Percentiles rank a stretch among this genome's conserved stretches.
Evolutionary conservation across 2,329 filamentous ascomycete genomes (phyloP).

Genomic region (Thelonectria rubi): DNA sequence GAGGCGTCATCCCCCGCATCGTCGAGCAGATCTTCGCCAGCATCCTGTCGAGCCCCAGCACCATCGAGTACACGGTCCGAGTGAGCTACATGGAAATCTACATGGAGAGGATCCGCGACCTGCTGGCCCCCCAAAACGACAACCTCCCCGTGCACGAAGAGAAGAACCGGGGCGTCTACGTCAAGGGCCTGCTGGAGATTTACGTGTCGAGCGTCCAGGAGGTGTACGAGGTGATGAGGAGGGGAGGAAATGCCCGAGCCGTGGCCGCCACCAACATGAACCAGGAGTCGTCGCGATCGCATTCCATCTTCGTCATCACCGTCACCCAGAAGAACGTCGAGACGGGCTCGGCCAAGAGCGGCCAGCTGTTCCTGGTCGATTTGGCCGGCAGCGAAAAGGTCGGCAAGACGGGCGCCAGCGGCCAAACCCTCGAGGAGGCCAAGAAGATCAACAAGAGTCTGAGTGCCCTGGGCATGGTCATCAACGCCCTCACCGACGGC

Average conservation of each 20-base stretch:
- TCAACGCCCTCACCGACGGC: conserved; percentile 95
- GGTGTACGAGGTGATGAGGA: conserved; percentile 95
- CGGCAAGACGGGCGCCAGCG: conserved; percentile 96
- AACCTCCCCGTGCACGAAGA: conserved; percentile 98
- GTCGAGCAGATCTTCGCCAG: conserved; percentile 97
- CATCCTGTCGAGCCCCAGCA: conserved; percentile 89
- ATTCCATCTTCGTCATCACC: conserved; percentile 97
- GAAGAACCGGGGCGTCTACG: conserved; percentile 94
- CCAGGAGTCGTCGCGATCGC: conserved; percentile 95
- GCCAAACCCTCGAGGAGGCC: conserved; percentile 95
- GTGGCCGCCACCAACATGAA: conserved; percentile 99
- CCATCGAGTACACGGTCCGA: conserved; percentile 97
- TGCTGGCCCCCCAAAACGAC: conserved; percentile 91
- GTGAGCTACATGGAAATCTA: conserved; percentile 99
- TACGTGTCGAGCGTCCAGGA: conserved; percentile 96
- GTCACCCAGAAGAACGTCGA: conserved; percentile 98
- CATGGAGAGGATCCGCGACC: conserved; percentile 97
- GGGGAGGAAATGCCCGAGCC: conserved; percentile 88
- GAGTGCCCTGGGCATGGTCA: conserved; percentile 98
- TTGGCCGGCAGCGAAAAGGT: conserved; percentile 98
- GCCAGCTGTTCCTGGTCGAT: conserved; percentile 96
- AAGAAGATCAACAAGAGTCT: conserved; percentile 99
- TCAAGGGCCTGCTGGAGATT: conserved; percentile 92
- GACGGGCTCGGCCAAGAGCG: conserved; percentile 94
- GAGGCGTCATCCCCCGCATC: conserved; percentile 96